Conservation (phyloP, 768 basidiomycete genomes). For the Mrakia hoshinonis region DNA sequence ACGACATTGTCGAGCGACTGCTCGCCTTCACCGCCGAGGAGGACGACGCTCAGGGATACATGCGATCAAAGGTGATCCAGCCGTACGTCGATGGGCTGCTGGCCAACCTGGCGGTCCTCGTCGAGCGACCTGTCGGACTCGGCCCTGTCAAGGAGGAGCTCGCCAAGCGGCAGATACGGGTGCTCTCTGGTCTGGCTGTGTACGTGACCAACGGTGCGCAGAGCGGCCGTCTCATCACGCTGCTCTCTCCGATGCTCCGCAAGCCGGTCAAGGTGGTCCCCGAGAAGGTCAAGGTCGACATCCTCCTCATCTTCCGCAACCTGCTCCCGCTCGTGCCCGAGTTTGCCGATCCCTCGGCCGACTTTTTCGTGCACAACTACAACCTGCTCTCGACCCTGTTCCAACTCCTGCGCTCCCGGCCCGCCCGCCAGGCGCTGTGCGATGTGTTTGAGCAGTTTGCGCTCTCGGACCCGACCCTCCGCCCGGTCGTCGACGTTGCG, state of each 20-base stretch:
- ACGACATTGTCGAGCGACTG: constrained; percentile 74
- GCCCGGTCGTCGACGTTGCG: constrained; percentile 50
- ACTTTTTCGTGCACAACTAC: constrained; percentile 51
- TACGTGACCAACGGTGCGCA: constrained; percentile 62
- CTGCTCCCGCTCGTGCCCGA: constrained; percentile 55
- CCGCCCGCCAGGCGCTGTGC: constrained; percentile 61
- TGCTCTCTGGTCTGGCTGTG: constrained; percentile 70
- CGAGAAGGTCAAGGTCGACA: constrained; percentile 75
- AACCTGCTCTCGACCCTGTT: constrained; percentile 67
- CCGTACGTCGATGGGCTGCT: constrained; percentile 67
- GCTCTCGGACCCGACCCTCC: constrained; percentile 47
- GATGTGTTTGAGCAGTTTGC: constrained; percentile 55
- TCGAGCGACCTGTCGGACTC: constrained; percentile 48
- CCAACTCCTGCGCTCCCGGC: constrained; percentile 62
- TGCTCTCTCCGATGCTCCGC: constrained; percentile 72
- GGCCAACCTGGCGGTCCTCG: constrained; percentile 58
- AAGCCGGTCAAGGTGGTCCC: constrained; percentile 65
- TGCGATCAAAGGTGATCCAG: constrained; percentile 48
- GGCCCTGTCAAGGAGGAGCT: constrained; percentile 43
- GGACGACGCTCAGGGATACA: constrained; percentile 36
- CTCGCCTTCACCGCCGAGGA: constrained; percentile 48
- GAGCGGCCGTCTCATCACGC: constrained; percentile 58
- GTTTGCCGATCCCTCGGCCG: constrained; percentile 40
- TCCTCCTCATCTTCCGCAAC: constrained; percentile 61
- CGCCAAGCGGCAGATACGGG: constrained; percentile 68